Percentiles rank a stretch among this genome's conserved stretches.
Evolutionary conservation across 768 basidiomycete species (phyloP).

Genomic region (Hericium rajendrae): DNA sequence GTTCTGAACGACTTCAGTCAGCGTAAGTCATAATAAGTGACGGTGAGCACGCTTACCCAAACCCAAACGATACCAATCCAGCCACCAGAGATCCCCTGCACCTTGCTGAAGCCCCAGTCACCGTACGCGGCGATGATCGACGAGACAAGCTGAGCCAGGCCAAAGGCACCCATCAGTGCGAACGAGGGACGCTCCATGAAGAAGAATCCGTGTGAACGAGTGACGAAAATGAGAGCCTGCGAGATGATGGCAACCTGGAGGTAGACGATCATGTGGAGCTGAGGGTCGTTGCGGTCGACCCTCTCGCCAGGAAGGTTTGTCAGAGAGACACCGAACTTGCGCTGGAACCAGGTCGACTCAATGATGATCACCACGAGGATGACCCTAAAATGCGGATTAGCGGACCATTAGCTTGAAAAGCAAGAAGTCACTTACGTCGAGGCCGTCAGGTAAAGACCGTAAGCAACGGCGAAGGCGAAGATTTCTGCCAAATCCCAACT

Average conservation of each 20-base stretch:
- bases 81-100: conserved; percentile 70
- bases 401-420: background rate
- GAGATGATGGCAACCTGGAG: conserved; percentile 98
- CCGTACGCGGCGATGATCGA: conserved; percentile 93
- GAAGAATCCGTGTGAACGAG: conserved; percentile 91
- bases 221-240: conserved; percentile 94
- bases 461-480: conserved; percentile 90
- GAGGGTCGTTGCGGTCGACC: conserved; percentile 48
- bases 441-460: conserved; percentile 85
- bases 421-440: conserved; percentile 60
- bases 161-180: conserved; percentile 86
- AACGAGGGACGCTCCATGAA: conserved; percentile 92
- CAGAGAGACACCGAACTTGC: conserved; percentile 70
- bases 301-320: conserved; percentile 12
- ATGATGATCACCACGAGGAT: conserved; percentile 77
- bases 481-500: conserved; percentile 96
- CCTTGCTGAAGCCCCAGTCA: conserved; percentile 90
- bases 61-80: conserved; percentile 99
- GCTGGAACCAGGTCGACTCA: conserved; percentile 83
- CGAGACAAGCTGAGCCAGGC: conserved; percentile 86
- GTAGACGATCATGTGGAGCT: conserved; percentile 86
- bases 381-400: conserved; percentile 35
- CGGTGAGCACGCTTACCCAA: conserved; percentile 49
- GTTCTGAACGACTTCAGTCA: conserved; percentile 43
- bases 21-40: background rate